Evolutionary conservation across 495 filamentous ascomycete genomes (phyloP).

Genomic region (Sordaria brevicollis): DNA sequence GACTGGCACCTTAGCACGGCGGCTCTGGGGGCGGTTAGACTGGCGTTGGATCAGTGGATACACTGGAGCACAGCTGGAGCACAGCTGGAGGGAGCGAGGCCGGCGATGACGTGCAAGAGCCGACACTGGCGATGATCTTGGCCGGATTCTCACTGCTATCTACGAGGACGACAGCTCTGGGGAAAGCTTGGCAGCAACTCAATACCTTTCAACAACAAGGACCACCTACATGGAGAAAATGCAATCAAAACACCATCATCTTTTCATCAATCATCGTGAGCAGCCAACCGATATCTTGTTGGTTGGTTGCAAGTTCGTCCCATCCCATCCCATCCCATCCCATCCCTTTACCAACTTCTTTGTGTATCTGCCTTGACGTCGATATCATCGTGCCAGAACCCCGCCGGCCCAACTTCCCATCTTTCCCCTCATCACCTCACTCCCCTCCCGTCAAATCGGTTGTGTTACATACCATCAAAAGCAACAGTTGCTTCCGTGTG

Average conservation of each 20-base stretch:
- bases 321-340: too few species aligned
- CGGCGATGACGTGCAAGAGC: background rate
- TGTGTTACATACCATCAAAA: background rate
- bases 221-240: background rate
- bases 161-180: background rate
- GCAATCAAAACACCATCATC: background rate
- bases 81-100: background rate
- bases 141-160: background rate
- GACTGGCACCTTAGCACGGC: background rate
- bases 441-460: background rate
- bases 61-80: background rate
- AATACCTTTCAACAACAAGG: background rate
- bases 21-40: background rate
- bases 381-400: background rate
- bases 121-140: background rate
- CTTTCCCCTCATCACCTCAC: background rate
- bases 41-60: background rate
- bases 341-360: background rate
- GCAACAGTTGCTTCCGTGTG: background rate
- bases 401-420: background rate
- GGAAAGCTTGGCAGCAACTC: background rate
- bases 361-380: background rate
- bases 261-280: background rate
- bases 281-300: background rate
- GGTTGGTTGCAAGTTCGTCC: background rate